Evolutionary conservation across 306 rosid species (phyloP).

Genomic region (Pueraria montana): DNA sequence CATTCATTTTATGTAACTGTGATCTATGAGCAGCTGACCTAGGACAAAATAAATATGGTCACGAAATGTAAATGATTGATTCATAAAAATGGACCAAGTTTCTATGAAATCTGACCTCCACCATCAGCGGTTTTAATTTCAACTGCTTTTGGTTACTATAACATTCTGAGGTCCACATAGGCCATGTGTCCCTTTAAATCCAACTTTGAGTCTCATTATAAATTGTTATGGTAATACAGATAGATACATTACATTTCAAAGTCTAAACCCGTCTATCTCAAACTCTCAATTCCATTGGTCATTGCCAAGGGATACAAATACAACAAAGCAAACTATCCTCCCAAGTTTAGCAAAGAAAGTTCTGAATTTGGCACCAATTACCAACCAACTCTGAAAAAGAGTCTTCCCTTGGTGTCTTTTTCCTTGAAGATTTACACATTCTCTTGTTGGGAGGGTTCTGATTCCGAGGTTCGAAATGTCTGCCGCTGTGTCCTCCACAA

Average conservation of each 20-base stretch:
- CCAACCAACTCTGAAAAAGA: slow-evolving; percentile 2
- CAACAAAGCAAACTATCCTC: slow-evolving; percentile 22
- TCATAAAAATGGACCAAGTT: background rate
- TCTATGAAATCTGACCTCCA: slow-evolving; percentile 47
- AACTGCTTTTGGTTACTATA: slow-evolving; percentile 47
- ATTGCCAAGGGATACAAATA: background rate
- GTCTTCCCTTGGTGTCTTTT: background rate
- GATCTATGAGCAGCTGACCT: background rate
- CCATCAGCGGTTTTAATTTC: slow-evolving; percentile 51
- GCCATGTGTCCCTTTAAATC: slow-evolving; percentile 38
- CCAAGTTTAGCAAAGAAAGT: slow-evolving; percentile 13
- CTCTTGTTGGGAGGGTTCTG: slow-evolving; percentile 8
- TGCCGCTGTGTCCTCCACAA: slow-evolving; percentile 63
- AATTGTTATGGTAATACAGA: background rate
- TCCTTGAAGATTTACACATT: slow-evolving; percentile 30
- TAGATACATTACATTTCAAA: background rate
- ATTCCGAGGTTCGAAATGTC: slow-evolving; percentile 60
- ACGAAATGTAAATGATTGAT: slow-evolving; percentile 26
- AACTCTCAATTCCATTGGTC: background rate
- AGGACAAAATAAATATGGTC: background rate
- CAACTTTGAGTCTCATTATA: background rate
- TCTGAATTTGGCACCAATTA: slow-evolving; percentile 30
- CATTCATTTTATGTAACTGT: background rate
- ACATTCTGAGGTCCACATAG: slow-evolving; percentile 45
- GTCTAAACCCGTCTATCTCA: background rate